Evolutionary conservation across 345 rosid species (phyloP), one percentile per base, ranked within the genome.

Genomic region (Eutrema heterophyllum): DNA sequence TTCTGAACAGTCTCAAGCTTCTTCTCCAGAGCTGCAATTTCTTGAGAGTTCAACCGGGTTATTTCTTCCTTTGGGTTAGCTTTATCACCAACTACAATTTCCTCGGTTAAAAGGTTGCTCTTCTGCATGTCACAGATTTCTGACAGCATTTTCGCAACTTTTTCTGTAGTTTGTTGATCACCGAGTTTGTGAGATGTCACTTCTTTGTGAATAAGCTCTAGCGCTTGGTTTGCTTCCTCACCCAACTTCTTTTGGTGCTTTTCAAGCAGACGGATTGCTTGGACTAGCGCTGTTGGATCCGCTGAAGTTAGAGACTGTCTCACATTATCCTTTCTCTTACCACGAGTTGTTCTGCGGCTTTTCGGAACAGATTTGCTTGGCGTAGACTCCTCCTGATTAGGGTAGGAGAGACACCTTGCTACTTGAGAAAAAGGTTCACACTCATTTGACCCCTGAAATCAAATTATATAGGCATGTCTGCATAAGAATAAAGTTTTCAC

Each of bases 121-220:
- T 78, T 87, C 79, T 94, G 94, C 92, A 91, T 79, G 54, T 87
- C 89, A 78, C 86, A 88, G 52, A 94, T 91, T 76, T 94, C 98
- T 10, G 84, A 87, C 51, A 91, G 83, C 88, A 94, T 80, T 76
- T 86, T 91, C 3, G 94, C 94, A 65, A 94, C 80, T 53, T 84
- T 85, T 67, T 88, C 91, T 46, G 92, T 88, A 41, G 94, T 81
- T 83, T 86, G 97, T 86, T 87, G 85, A 81, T 84, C 86, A 50
- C 98, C 95, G 68, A 89, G 36, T 81, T 67, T 87, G 54, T 88
- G 89, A 63, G 96, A 89, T 77, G 96, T 77, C 30, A 91, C 88
- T 82, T 94, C 97, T 78, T 89, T 94, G 67, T 94, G 97, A 77
- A 94, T 93, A 26, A 94, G 89, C 62, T 94, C 97, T 39, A 91